Percentiles rank a stretch among this genome's conserved stretches.
phyloP scores from a whole-genome alignment of 495 filamentous ascomycete genomes.

The Tetracladium marchalianum region DNA sequence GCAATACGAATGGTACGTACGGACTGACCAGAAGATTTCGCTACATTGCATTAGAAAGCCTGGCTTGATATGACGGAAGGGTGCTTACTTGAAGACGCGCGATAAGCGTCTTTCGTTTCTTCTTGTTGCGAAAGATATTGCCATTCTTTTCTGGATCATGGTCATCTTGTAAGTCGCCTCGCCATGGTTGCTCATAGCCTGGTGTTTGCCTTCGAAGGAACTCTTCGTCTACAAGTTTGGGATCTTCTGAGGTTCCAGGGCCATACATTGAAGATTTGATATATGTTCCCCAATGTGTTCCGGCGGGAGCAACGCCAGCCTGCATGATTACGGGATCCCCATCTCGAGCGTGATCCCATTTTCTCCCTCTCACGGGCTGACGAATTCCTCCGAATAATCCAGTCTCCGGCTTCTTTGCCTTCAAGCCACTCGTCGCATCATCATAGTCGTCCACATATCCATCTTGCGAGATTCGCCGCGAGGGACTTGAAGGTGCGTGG shows the following conservation, averaged over 20 bases:
- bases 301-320: conserved; percentile 19
- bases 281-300: conserved; percentile 38
- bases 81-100: conserved; percentile 36
- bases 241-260: conserved; percentile 31
- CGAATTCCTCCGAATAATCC: conserved; percentile 22
- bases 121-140: conserved; percentile 13
- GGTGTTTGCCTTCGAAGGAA: conserved; percentile 38
- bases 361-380: conserved; percentile 33
- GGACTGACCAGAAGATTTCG: conserved; percentile 62
- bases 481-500: conserved; percentile 34
- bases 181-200: conserved; percentile 31
- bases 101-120: conserved; percentile 38
- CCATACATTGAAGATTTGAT: conserved; percentile 41
- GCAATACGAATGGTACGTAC: conserved; percentile 75
- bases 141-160: conserved; percentile 13
- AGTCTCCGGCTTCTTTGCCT: conserved; percentile 13
- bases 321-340: conserved; percentile 46
- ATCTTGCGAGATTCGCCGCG: conserved; percentile 40
- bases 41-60: conserved; percentile 8
- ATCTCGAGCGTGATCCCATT: conserved; percentile 47
- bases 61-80: not conserved
- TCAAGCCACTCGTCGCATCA: conserved; percentile 5
- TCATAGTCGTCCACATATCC: conserved; percentile 36
- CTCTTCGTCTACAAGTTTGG: conserved; percentile 31
- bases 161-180: conserved; percentile 13